phyloP scores from a whole-genome alignment of 805 yeast species.

The Priceomyces castillae region DNA sequence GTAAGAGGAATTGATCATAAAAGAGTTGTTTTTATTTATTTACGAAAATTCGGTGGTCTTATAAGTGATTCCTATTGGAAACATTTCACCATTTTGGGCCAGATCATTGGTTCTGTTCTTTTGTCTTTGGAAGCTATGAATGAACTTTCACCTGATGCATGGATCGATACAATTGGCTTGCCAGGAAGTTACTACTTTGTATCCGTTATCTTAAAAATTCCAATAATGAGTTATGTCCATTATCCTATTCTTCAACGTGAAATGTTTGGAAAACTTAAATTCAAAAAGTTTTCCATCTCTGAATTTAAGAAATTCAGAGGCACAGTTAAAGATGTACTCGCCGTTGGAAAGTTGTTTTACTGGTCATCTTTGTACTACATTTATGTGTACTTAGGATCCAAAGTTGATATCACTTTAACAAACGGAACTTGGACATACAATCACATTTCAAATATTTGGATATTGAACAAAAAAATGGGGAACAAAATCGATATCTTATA shows the following conservation, averaged over 20 bases:
- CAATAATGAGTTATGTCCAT: conserved; percentile 87
- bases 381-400: conserved; percentile 66
- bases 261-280: conserved; percentile 67
- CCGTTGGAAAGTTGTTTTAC: conserved; percentile 47
- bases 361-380: conserved; percentile 67
- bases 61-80: conserved; percentile 78
- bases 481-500: conserved; percentile 52
- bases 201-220: conserved; percentile 55
- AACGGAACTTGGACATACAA: conserved; percentile 92
- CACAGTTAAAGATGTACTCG: conserved; percentile 31
- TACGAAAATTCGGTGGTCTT: conserved; percentile 49
- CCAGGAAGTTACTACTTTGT: conserved; percentile 82
- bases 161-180: conserved; percentile 91
- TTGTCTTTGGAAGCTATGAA: conserved; percentile 69
- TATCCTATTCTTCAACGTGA: conserved; percentile 89
- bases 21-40: conserved; percentile 61
- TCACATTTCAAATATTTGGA: conserved; percentile 71
- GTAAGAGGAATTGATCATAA: conserved; percentile 42
- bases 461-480: conserved; percentile 25
- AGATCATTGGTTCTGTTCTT: conserved; percentile 74
- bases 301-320: conserved; percentile 17
- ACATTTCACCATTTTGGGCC: conserved; percentile 78
- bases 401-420: conserved; percentile 62
- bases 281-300: conserved; percentile 14
- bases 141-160: conserved; percentile 77